These are phyloP conservation scores for Zymoseptoria passerinii DNA, from an alignment of 2,329 filamentous ascomycete genomes.

Conservation along the genomic window DNA sequence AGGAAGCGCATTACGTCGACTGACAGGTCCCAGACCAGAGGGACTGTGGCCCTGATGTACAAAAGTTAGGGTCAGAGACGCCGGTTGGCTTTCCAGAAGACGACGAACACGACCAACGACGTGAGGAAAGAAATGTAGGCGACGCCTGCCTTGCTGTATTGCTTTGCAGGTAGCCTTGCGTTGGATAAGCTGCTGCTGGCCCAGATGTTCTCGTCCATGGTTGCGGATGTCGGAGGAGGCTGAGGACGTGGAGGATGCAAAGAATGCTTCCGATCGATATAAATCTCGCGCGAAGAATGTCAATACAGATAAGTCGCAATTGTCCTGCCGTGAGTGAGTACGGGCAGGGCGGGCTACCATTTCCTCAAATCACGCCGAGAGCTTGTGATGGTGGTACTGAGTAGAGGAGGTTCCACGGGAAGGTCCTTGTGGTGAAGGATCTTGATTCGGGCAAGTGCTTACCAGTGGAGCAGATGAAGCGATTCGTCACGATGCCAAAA, in stretches of 20 bases:
- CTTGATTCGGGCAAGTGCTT: not conserved
- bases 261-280: too few relatives aligned
- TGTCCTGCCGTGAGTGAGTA: too few relatives aligned
- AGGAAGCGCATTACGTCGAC: not conserved
- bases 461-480: not conserved
- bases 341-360: too few relatives aligned
- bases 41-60: not conserved
- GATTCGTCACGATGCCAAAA: not conserved
- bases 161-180: not conserved
- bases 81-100: not conserved
- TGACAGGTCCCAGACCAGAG: not conserved
- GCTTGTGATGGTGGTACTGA: not conserved
- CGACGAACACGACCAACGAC: not conserved
- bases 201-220: not conserved
- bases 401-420: not conserved
- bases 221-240: not conserved
- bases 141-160: not conserved
- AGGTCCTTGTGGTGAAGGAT: not conserved
- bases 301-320: too few relatives aligned
- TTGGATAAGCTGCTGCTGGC: not conserved
- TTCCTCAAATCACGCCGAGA: too few relatives aligned
- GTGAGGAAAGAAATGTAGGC: not conserved
- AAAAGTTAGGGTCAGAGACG: not conserved
- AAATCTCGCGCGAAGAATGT: too few relatives aligned
- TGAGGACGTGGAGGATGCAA: too few relatives aligned